A percentile compares a stretch with the other conserved stretches of the same genome.
Evolutionary conservation across 2,329 filamentous ascomycete species (phyloP).

Genomic region (Phyllosticta capitalensis): DNA sequence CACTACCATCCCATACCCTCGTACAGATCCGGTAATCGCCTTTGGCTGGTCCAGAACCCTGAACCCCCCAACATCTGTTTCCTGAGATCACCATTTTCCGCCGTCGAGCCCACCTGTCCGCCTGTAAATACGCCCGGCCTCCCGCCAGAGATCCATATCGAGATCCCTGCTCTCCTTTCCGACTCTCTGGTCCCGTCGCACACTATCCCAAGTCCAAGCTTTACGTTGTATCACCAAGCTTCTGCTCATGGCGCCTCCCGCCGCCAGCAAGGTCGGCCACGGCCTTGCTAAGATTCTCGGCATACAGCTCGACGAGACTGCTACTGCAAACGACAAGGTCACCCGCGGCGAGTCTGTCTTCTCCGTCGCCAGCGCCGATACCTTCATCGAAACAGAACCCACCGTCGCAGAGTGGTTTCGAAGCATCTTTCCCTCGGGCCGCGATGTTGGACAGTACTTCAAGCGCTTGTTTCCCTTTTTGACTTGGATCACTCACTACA

Average conservation of each 20-base stretch:
- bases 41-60: neutral
- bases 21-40: neutral
- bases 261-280: conserved; percentile 54
- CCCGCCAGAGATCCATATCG: neutral
- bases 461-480: conserved; percentile 75
- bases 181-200: neutral
- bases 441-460: conserved; percentile 51
- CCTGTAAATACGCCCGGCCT: neutral
- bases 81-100: neutral
- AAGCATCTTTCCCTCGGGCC: conserved; percentile 50
- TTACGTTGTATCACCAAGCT: conserved; percentile 2
- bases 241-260: conserved; percentile 15
- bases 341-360: conserved; percentile 72
- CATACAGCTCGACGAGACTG: conserved; percentile 67
- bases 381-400: conserved; percentile 76
- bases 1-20: neutral
- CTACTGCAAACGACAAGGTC: conserved; percentile 53
- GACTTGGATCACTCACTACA: conserved; percentile 84
- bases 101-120: neutral
- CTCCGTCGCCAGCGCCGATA: conserved; percentile 62
- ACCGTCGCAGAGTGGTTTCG: conserved; percentile 62
- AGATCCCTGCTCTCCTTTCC: neutral
- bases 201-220: neutral
- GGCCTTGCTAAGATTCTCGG: conserved; percentile 68
- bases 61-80: neutral